Conservation (phyloP, 2,329 filamentous ascomycete species). For the Beauveria brongniartii region DNA sequence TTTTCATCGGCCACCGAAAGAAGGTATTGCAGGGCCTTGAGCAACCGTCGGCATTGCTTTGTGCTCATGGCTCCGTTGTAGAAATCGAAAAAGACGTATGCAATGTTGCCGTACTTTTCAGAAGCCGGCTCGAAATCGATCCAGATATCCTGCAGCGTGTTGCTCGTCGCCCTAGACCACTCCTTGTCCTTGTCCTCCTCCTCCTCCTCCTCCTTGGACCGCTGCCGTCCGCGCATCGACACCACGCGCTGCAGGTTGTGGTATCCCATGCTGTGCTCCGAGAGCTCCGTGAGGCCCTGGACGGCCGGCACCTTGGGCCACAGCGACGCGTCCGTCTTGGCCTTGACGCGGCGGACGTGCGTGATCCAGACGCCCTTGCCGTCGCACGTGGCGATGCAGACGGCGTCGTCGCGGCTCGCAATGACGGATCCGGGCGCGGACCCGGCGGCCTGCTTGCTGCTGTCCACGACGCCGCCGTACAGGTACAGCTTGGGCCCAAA, state of each 20-base stretch:
- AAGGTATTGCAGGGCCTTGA: constrained; percentile 28
- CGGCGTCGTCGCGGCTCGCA: constrained; percentile 26
- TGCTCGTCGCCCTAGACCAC: constrained; percentile 21
- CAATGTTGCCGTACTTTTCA: constrained; percentile 19
- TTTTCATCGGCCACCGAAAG: constrained; percentile 17
- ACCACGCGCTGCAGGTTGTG: constrained; percentile 17
- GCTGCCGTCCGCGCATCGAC: constrained; percentile 10
- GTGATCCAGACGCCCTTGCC: constrained; percentile 34
- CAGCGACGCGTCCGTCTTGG: constrained; percentile 27
- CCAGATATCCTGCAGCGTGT: constrained; percentile 32
- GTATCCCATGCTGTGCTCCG: constrained; percentile 17
- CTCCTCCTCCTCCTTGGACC: constrained; percentile 6
- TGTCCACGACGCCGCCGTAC: constrained; percentile 33
- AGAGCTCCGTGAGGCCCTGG: constrained; percentile 24
- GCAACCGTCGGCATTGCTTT: constrained; percentile 27
- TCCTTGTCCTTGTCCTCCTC: constrained; percentile 8
- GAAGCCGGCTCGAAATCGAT: constrained; percentile 24
- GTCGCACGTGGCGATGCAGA: constrained; percentile 30
- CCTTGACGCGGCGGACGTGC: constrained; percentile 30
- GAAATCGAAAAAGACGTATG: constrained; percentile 34
- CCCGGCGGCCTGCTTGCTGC: constrained; percentile 13
- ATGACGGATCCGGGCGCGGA: constrained; percentile 21
- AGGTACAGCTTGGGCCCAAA: constrained; percentile 30
- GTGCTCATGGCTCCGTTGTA: constrained; percentile 38
- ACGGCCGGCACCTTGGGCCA: constrained; percentile 34